A percentile compares a stretch with the other conserved stretches of the same genome.
These are phyloP conservation scores for Fusarium nisikadoi DNA, from an alignment of 2,329 filamentous ascomycete species.

Conservation along the genomic window DNA sequence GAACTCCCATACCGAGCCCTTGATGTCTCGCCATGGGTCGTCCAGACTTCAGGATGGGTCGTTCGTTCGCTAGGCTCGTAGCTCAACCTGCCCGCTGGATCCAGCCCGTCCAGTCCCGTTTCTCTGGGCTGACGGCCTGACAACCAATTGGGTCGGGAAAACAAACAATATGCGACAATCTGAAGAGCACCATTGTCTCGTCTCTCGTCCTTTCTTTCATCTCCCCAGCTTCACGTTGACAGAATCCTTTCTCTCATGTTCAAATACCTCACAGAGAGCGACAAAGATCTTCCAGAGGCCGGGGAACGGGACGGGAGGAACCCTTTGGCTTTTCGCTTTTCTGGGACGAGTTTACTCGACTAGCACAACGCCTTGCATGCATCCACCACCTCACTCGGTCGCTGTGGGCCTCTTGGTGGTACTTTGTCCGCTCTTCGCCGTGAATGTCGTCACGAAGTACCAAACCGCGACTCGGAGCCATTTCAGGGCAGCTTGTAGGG, in stretches of 20 bases:
- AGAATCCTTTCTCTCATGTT: neutral
- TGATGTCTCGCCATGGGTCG: slow-evolving; percentile 39
- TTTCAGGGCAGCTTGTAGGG: slow-evolving; percentile 5
- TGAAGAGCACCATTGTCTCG: slow-evolving; percentile 11
- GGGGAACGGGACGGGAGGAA: slow-evolving; percentile 45
- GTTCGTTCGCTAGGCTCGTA: slow-evolving; percentile 43
- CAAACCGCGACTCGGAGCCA: neutral
- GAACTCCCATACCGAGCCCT: slow-evolving; percentile 42
- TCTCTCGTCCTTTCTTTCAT: neutral
- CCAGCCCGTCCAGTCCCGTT: slow-evolving; percentile 43
- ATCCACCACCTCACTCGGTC: slow-evolving; percentile 42
- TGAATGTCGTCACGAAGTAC: slow-evolving; percentile 20
- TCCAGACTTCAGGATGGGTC: slow-evolving; percentile 39
- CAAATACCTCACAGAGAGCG: slow-evolving; percentile 21
- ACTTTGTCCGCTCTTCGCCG: slow-evolving; percentile 24
- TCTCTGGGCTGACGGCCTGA: slow-evolving; percentile 37
- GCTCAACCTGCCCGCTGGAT: slow-evolving; percentile 46
- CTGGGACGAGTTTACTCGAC: slow-evolving; percentile 38
- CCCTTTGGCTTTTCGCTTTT: slow-evolving; percentile 40
- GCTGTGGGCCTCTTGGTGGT: slow-evolving; percentile 35
- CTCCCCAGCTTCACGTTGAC: neutral
- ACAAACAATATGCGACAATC: slow-evolving; percentile 19
- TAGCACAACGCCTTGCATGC: slow-evolving; percentile 45
- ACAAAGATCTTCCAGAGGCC: slow-evolving; percentile 27
- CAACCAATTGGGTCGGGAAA: slow-evolving; percentile 36